Evolutionary conservation across 2,329 filamentous ascomycete genomes (phyloP).

Genomic region (Alternaria infectoria): DNA sequence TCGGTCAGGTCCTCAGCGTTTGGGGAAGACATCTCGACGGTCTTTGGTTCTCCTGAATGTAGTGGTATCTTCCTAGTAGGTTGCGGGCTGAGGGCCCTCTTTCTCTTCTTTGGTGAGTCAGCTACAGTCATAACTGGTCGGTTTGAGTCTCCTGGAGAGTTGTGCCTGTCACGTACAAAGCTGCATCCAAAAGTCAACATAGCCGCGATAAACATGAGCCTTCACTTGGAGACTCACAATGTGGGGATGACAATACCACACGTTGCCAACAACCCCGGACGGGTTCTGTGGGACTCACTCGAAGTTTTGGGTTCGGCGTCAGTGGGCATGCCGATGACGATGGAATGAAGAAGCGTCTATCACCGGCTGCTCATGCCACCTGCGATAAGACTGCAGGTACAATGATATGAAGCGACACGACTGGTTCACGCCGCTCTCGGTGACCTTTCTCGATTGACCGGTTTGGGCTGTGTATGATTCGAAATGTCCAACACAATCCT

Average conservation of each 20-base stretch:
- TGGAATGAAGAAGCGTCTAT: slow-evolving; percentile 19
- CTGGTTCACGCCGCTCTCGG: not conserved
- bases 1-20: not conserved
- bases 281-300: slow-evolving; percentile 33
- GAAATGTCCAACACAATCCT: not conserved
- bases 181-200: slow-evolving; percentile 19
- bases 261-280: slow-evolving; percentile 34
- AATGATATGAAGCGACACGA: not conserved
- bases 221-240: slow-evolving; percentile 29
- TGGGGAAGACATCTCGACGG: slow-evolving; percentile 1
- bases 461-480: slow-evolving; percentile 22
- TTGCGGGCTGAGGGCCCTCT: slow-evolving; percentile 31
- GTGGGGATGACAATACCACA: slow-evolving; percentile 33
- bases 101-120: slow-evolving; percentile 45
- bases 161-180: slow-evolving; percentile 41
- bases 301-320: slow-evolving; percentile 34
- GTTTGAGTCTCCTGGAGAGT: slow-evolving; percentile 29
- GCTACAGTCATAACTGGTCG: slow-evolving; percentile 34
- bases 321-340: slow-evolving; percentile 38
- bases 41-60: slow-evolving; percentile 14
- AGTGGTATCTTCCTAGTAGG: slow-evolving; percentile 19
- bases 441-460: slow-evolving; percentile 3
- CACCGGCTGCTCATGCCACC: slow-evolving; percentile 32
- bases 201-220: not conserved
- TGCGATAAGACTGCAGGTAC: slow-evolving; percentile 1